A percentile compares a stretch with the other conserved stretches of the same genome.
Evolutionary conservation across 768 basidiomycete species (phyloP).

Genomic region (Hygrocybe coccinea): DNA sequence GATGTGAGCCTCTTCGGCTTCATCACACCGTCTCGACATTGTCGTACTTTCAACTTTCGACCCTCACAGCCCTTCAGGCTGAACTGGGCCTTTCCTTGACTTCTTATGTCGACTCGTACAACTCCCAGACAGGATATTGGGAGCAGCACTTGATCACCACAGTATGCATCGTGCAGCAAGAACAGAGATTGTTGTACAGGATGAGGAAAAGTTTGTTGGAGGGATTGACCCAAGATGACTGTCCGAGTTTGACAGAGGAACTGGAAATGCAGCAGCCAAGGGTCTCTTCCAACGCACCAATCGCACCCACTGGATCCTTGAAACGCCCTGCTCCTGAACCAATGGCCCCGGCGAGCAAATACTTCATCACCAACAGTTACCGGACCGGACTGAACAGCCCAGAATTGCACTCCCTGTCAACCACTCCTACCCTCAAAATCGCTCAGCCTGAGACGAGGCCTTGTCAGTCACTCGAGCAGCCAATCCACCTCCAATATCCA

Average conservation of each 20-base stretch:
- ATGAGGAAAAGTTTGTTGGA: conserved; percentile 55
- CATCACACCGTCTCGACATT: no score
- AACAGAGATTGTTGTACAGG: conserved; percentile 61
- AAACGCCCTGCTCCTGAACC: conserved; percentile 24
- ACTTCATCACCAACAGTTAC: conserved; percentile 20
- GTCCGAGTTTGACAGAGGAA: conserved; percentile 52
- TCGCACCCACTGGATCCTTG: conserved; percentile 7
- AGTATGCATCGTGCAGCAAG: conserved; percentile 53
- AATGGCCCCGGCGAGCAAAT: conserved; percentile 12
- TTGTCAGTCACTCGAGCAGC: conserved; percentile 10
- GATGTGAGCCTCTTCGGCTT: no score
- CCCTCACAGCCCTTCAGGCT: conserved; percentile 45
- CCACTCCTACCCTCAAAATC: conserved; percentile 16
- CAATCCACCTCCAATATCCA: conserved; percentile 10
- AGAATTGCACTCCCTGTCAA: conserved; percentile 16
- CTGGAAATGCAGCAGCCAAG: conserved; percentile 35
- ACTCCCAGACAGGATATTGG: conserved; percentile 53
- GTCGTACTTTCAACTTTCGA: no score
- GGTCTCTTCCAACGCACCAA: neutral
- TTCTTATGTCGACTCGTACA: conserved; percentile 60
- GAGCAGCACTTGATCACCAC: conserved; percentile 59
- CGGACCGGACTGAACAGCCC: neutral
- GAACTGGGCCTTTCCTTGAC: conserved; percentile 49
- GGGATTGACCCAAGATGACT: conserved; percentile 54
- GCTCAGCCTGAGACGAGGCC: conserved; percentile 4